A percentile compares a stretch with the other conserved stretches of the same genome.
Evolutionary conservation across 2,329 filamentous ascomycete genomes (phyloP).

Genomic region (Penicillium griseofulvum): DNA sequence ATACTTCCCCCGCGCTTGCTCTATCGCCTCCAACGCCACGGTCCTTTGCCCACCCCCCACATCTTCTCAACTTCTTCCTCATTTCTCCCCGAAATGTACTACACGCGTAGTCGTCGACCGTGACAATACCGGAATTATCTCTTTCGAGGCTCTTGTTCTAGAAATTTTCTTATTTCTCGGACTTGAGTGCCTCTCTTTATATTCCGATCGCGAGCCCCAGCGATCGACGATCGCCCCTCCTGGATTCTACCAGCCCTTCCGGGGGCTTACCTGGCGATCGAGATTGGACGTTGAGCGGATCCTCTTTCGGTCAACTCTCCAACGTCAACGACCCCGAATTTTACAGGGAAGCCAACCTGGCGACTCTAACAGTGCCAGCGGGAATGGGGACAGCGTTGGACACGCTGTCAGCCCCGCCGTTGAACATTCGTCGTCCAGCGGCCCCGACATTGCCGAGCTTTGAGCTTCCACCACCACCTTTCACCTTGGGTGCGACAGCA

Average conservation of each 20-base stretch:
- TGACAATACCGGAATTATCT: conserved; percentile 7
- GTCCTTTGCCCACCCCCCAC: conserved; percentile 11
- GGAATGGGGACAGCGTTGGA: conserved; percentile 63
- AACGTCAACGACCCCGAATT: conserved; percentile 38
- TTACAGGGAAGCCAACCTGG: conserved; percentile 57
- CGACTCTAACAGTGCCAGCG: conserved; percentile 59
- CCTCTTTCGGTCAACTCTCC: conserved; percentile 28
- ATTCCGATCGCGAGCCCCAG: conserved; percentile 29
- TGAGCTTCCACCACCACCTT: conserved; percentile 62
- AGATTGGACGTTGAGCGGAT: conserved; percentile 46
- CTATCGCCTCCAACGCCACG: conserved; percentile 19
- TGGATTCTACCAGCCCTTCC: conserved; percentile 50
- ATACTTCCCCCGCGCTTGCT: conserved; percentile 18
- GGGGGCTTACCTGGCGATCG: conserved; percentile 48
- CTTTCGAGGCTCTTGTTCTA: background rate
- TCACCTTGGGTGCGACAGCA: conserved; percentile 44
- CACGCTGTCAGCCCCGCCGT: conserved; percentile 62
- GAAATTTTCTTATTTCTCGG: conserved; percentile 2
- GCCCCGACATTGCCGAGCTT: conserved; percentile 67
- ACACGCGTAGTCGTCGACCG: conserved; percentile 18
- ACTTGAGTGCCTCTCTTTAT: conserved; percentile 8
- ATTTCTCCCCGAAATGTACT: conserved; percentile 17
- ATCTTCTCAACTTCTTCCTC: conserved; percentile 1
- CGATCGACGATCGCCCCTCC: conserved; percentile 45
- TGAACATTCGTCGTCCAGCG: conserved; percentile 68